phyloP scores from a whole-genome alignment of 805 yeast species.

The Candida michaelii region DNA sequence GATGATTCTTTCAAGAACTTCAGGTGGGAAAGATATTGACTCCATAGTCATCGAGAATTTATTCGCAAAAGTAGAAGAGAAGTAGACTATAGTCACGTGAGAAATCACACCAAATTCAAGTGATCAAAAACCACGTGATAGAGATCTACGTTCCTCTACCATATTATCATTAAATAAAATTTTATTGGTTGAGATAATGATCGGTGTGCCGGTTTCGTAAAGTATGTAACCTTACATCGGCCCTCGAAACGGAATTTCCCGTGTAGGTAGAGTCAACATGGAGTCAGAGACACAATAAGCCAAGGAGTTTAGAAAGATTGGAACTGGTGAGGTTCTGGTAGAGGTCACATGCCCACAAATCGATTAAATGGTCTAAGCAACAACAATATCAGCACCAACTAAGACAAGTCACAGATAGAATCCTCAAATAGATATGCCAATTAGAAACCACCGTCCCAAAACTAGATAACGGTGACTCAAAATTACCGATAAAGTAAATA shows the following conservation, averaged over 20 bases:
- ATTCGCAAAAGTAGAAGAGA: not conserved
- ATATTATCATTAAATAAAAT: not conserved
- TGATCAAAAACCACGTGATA: not conserved
- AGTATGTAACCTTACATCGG: constrained; percentile 5
- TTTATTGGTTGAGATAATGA: constrained; percentile 5
- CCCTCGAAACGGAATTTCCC: constrained; percentile 1
- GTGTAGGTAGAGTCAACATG: no score
- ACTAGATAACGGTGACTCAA: no score
- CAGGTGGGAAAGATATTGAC: constrained; percentile 69
- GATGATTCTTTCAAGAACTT: constrained; percentile 76
- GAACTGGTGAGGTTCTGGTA: no score
- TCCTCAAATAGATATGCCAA: no score
- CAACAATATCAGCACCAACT: no score
- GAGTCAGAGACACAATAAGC: no score
- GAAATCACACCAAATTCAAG: not conserved
- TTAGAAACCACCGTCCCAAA: no score
- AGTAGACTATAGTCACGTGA: not conserved
- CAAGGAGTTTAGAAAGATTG: not conserved
- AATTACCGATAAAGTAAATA: no score
- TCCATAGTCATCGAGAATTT: constrained; percentile 11
- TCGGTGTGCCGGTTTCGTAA: constrained; percentile 2
- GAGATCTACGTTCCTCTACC: not conserved
- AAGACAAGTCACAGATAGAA: no score
- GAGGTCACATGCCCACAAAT: no score
- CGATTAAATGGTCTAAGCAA: no score